Base-by-base conservation (phyloP, 1,284 basidiomycete genomes). In the Tranzscheliella williamsii region DNA sequence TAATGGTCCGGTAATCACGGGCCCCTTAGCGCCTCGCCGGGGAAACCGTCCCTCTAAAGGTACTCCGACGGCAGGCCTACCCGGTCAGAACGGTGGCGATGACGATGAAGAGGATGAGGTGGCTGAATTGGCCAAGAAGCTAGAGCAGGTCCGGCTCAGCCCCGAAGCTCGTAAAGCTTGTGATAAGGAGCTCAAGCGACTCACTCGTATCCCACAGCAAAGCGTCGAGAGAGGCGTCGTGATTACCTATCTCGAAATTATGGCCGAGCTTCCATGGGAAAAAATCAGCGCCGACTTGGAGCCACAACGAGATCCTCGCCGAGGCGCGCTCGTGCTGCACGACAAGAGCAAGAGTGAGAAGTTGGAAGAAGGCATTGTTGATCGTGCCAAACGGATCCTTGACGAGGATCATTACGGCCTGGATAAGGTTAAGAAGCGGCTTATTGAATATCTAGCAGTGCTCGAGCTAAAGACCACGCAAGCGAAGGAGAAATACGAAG, bases 371-470 rank as follows among this genome's bases (percentile, higher is more conserved):
- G 67, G 68, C 37, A 54, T 78, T 26, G 70, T 78, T 4, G 56
- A 60, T 22, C 63, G 73, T 22, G 71, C 75, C 20, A 50, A 65
- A 17, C 48, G 67, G 18, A 75, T 78, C 39, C 71, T 81, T 17
- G 78, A 81, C 47, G 73, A 78, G 15, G 80, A 81, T 43, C 80
- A 81, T 56, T 80, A 77, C 40, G 80, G 80, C 11, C 64, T 81
- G 13, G 79, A 80, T 17, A 80, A 80, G 55, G 75, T 81, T 62
- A 81, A 81, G 70, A 78, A 78, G 54, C 75, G 80, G 13, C 64
- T 80, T 17, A 70, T 81, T 35, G 79, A 81, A 52, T 81, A 79
- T 50, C 65, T 81, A 6, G 79, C 80, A 21, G 79, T 81, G 23
- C 66, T 80, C 8, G 73, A 79, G 39, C 70, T 80, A 38, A 78